Evolutionary conservation across 352 stramenopile species (phyloP).

Genomic region (Globisporangium viniferum): DNA sequence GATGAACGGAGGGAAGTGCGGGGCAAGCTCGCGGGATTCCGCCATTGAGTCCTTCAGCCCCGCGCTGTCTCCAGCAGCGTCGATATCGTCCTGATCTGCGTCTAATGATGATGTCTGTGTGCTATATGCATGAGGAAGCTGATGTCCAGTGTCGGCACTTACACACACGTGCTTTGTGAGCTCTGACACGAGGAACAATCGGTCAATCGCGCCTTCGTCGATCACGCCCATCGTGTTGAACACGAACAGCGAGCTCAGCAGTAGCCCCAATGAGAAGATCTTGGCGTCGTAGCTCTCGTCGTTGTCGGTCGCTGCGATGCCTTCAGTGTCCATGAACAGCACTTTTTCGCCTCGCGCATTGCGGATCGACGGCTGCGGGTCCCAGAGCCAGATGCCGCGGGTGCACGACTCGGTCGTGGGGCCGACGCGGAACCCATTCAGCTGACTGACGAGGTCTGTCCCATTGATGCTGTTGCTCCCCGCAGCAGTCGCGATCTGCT

Average conservation of each 20-base stretch:
- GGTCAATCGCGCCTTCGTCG: conserved; percentile 82
- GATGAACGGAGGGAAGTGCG: conserved; percentile 80
- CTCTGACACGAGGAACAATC: conserved; percentile 81
- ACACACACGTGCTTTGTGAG: conserved; percentile 83
- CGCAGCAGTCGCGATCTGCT: not conserved
- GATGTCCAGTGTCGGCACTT: conserved; percentile 30
- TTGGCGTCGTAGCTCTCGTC: conserved; percentile 88
- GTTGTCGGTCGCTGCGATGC: conserved; percentile 82
- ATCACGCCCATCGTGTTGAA: conserved; percentile 90
- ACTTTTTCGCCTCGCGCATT: conserved; percentile 64
- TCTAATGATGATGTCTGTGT: not conserved
- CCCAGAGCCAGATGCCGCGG: conserved; percentile 84
- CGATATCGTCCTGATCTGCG: conserved; percentile 10
- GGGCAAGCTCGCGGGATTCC: conserved; percentile 53
- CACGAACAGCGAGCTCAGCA: conserved; percentile 82
- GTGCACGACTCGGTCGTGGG: conserved; percentile 85
- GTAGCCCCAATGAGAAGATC: conserved; percentile 79
- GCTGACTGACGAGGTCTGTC: not conserved
- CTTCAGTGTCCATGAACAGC: conserved; percentile 83
- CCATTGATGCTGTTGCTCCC: not conserved
- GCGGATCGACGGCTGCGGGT: conserved; percentile 47
- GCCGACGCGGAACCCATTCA: conserved; percentile 61
- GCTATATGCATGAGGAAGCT: not conserved
- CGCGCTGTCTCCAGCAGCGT: not conserved
- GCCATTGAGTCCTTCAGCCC: conserved; percentile 31